Conservation (phyloP, 352 stramenopile genomes). For the Pythium phragmitis region DNA sequence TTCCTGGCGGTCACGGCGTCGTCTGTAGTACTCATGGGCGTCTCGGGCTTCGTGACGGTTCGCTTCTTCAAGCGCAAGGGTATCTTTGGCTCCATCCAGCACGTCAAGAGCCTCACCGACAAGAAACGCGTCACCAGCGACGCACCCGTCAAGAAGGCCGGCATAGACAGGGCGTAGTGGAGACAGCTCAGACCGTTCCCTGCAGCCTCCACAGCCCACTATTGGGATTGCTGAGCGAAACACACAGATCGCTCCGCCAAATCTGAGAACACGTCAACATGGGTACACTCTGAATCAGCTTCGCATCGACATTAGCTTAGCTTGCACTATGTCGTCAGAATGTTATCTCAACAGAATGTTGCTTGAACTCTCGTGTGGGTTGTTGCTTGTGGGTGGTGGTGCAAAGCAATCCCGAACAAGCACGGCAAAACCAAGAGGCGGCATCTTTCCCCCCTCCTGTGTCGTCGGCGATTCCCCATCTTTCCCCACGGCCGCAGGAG, state of each 20-base stretch:
- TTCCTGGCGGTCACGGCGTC: slow-evolving; percentile 53
- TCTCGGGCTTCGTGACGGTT: slow-evolving; percentile 40
- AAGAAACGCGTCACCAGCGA: background rate
- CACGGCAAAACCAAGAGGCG: background rate
- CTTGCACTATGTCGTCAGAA: background rate
- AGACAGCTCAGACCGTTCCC: slow-evolving; percentile 24
- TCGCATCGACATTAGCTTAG: background rate
- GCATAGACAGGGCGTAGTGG: no score
- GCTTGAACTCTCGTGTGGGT: background rate
- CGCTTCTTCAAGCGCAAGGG: slow-evolving; percentile 60
- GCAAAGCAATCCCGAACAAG: background rate
- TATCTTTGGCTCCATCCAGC: slow-evolving; percentile 27
- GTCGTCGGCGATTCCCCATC: slow-evolving; percentile 3
- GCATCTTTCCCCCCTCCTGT: background rate
- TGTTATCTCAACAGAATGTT: background rate
- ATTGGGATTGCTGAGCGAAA: no score
- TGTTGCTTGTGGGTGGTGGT: background rate
- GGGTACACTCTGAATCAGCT: background rate
- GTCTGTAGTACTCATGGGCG: slow-evolving; percentile 38
- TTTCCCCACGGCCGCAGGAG: background rate
- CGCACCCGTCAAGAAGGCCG: background rate
- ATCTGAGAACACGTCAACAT: background rate
- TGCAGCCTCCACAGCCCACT: no score
- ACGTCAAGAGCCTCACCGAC: background rate
- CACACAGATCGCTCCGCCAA: no score